phyloP scores from a whole-genome alignment of 108 stramenopile genomes.

The Cylindrotheca fusiformis region DNA sequence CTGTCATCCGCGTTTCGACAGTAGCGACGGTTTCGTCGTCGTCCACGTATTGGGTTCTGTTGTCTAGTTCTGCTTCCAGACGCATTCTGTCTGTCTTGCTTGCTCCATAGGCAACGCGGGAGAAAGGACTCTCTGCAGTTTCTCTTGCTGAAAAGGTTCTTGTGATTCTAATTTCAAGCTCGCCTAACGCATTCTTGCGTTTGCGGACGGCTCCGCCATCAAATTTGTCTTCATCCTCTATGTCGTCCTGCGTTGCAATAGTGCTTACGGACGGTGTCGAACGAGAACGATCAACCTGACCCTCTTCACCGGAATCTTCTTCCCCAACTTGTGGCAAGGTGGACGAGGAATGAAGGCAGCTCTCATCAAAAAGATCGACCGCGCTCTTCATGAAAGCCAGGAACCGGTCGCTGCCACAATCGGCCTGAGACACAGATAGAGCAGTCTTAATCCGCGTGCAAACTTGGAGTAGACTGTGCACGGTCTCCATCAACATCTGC shows the following conservation, averaged over 20 bases:
- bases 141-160: conserved; percentile 30
- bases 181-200: conserved; percentile 21
- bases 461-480: conserved; percentile 45
- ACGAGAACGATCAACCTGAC: conserved; percentile 1
- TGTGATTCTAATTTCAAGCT: conserved; percentile 31
- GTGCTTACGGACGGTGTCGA: background rate
- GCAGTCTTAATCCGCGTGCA: conserved; percentile 22
- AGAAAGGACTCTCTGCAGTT: conserved; percentile 47
- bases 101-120: conserved; percentile 72
- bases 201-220: conserved; percentile 31
- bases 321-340: conserved; percentile 1
- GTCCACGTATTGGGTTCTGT: conserved; percentile 40
- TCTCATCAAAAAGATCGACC: conserved; percentile 39
- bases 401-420: conserved; percentile 1
- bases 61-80: conserved; percentile 59
- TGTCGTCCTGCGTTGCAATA: conserved; percentile 2
- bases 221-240: conserved; percentile 16
- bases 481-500: conserved; percentile 28
- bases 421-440: conserved; percentile 1
- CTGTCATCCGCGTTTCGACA: conserved; percentile 19
- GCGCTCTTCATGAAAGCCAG: conserved; percentile 18
- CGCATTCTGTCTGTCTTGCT: conserved; percentile 75
- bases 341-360: conserved; percentile 8
- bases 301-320: conserved; percentile 11
- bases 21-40: conserved; percentile 88